Evolutionary conservation across 441 rosid species (phyloP).

Genomic region (Theobroma grandiflorum): DNA sequence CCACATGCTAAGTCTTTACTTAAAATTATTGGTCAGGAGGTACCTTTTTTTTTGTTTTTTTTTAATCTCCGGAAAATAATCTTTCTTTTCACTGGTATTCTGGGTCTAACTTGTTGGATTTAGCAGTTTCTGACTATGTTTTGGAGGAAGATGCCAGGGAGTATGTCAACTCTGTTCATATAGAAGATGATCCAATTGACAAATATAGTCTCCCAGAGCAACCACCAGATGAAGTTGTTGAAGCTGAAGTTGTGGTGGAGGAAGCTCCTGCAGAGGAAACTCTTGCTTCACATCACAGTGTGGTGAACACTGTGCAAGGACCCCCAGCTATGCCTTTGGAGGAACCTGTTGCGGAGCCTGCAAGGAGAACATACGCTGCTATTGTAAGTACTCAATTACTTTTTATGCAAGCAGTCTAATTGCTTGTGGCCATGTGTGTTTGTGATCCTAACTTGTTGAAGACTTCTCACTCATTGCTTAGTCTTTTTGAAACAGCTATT

Average conservation of each 20-base stretch:
- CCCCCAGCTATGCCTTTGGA: constrained; percentile 43
- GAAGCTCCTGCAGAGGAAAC: constrained; percentile 58
- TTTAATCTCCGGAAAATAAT: neutral
- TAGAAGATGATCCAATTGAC: constrained; percentile 70
- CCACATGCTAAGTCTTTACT: neutral
- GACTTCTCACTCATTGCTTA: neutral
- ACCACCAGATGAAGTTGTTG: constrained; percentile 54
- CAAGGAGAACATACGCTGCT: constrained; percentile 72
- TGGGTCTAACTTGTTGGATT: constrained; percentile 29
- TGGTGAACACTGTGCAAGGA: constrained; percentile 47
- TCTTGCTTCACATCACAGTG: constrained; percentile 37
- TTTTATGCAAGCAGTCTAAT: constrained; percentile 10
- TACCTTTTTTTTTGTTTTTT: neutral
- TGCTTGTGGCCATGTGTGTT: constrained; percentile 15
- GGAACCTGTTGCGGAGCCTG: constrained; percentile 62
- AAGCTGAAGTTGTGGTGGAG: constrained; percentile 56
- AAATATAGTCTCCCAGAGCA: constrained; percentile 62
- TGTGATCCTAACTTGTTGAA: neutral
- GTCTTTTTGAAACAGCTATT: constrained; percentile 7
- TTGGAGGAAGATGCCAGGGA: constrained; percentile 76
- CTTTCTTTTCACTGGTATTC: neutral
- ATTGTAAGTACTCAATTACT: constrained; percentile 52
- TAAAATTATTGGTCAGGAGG: neutral
- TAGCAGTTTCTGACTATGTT: constrained; percentile 58
- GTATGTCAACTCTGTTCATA: constrained; percentile 55